Evolutionary conservation across 1,284 basidiomycete species (phyloP).

Genomic region (Pseudomicrostroma phylloplanum): DNA sequence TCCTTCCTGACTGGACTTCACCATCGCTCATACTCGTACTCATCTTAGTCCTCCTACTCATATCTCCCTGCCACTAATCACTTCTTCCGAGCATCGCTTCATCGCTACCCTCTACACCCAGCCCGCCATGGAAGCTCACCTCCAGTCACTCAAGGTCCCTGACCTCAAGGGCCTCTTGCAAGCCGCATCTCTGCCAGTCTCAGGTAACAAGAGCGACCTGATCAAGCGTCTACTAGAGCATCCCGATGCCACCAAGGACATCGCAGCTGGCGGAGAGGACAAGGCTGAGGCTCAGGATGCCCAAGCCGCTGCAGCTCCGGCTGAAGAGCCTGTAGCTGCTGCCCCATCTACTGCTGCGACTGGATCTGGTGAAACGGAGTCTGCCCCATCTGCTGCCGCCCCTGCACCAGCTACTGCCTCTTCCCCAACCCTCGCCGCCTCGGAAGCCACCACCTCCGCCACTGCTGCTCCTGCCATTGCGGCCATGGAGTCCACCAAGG

Average conservation of each 20-base stretch:
- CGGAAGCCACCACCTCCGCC: conserved; percentile 4
- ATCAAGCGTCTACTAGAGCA: conserved; percentile 43
- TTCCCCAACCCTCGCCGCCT: background rate
- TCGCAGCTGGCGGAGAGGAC: conserved; percentile 12
- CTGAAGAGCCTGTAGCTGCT: conserved; percentile 7
- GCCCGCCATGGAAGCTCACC: conserved; percentile 34
- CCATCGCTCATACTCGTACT: too few species aligned
- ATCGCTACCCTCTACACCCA: too few species aligned
- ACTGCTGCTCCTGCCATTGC: background rate
- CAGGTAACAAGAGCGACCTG: conserved; percentile 44
- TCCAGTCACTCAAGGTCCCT: conserved; percentile 39
- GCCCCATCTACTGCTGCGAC: background rate
- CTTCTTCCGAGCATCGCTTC: too few species aligned
- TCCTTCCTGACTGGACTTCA: too few species aligned
- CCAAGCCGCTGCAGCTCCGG: conserved; percentile 12
- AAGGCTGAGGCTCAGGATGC: background rate
- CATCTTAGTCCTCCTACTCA: too few species aligned
- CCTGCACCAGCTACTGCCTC: conserved; percentile 8
- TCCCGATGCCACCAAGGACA: conserved; percentile 26
- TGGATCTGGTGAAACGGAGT: background rate
- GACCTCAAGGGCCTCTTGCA: conserved; percentile 41
- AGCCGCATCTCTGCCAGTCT: conserved; percentile 25
- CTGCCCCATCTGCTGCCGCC: background rate
- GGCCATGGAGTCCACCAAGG: conserved; percentile 20
- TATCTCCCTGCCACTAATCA: too few species aligned